Base-by-base conservation (phyloP, 2,329 filamentous ascomycete species). In the Cladosporium sp. region DNA sequence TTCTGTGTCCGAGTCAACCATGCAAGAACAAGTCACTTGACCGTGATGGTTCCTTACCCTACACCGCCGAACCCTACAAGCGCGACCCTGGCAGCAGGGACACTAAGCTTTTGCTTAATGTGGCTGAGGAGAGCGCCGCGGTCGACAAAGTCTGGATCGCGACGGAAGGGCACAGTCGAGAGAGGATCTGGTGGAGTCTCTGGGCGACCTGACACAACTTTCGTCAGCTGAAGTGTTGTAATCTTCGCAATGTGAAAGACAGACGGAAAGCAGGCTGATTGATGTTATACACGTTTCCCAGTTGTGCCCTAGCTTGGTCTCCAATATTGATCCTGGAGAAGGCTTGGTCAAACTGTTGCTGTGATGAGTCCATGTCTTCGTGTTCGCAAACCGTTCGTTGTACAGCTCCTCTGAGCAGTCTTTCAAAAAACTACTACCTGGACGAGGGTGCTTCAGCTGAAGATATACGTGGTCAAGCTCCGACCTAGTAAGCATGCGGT, bases 61-160 rank as follows among this genome's bases (percentile, higher is more conserved):
- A 66, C 58, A 12, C 65, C 65, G 6, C 64, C 64, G 0, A 65
- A 32, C n/a, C 64, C 64, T 2, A 63, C 45, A 32, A 66, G 62
- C 5, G 64, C 64, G 13, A 56, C 47, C 24, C 62, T 50, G 12
- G 47, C 52, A 8, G 47, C 59, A 34, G 58, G 59, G 5, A 17
- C 20, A n/a, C 53, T 58, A n/a, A 62, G 62, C 22, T 57, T 58
- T 9, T 55, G 19, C 12, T 49, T 22, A 25, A 65, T 56, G 19
- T 60, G 48, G 4, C 25, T 13, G 10, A 58, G 52, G 25, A 65
- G 22, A 15, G 60, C 50, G 7, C 34, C 35, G 25, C 64, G 64
- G 13, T 57, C 49, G 52, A 66, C 57, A 22, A 62, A 66, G 47
- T 62, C 56, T 4, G 56, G 37, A 44, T 66, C 60, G n/a, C 52